These are phyloP conservation scores for Parietaria judaica DNA, from an alignment of 306 rosid species.

Conservation along the genomic window DNA sequence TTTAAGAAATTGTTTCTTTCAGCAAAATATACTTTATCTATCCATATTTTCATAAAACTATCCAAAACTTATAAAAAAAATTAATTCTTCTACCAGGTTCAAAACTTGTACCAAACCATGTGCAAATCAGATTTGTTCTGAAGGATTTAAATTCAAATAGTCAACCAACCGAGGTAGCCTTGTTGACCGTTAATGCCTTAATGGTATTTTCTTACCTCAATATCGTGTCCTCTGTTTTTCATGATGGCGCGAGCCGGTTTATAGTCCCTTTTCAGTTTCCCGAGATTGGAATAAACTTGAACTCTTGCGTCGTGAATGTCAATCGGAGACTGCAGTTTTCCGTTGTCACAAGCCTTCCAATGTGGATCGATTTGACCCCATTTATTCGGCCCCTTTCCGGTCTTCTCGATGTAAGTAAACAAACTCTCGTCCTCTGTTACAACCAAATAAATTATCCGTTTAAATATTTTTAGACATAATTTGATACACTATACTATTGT, in stretches of 20 bases:
- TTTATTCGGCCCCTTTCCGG: conserved; percentile 49
- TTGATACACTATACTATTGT: too few relatives aligned
- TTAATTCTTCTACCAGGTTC: too few relatives aligned
- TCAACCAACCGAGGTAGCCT: neutral
- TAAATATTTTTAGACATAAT: neutral
- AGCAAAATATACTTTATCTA: too few relatives aligned
- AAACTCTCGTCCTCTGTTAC: conserved; percentile 33
- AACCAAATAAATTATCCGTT: too few relatives aligned
- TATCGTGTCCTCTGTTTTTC: conserved; percentile 60
- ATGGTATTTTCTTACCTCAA: conserved; percentile 24
- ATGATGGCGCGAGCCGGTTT: conserved; percentile 53
- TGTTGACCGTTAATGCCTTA: neutral
- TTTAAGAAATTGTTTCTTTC: too few relatives aligned
- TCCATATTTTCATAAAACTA: too few relatives aligned
- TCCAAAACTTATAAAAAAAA: too few relatives aligned
- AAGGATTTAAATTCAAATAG: too few relatives aligned
- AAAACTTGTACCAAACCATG: too few relatives aligned
- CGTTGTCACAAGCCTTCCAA: conserved; percentile 56
- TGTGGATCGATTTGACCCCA: conserved; percentile 56
- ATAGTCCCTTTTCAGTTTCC: conserved; percentile 41
- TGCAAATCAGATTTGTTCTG: too few relatives aligned
- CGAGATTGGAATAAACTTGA: conserved; percentile 30
- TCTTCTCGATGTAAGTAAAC: conserved; percentile 37
- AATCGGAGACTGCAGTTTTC: conserved; percentile 74
- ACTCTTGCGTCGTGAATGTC: conserved; percentile 40